These are phyloP conservation scores for Lasiosphaeria ovina DNA, from an alignment of 495 filamentous ascomycete species.

Conservation along the genomic window DNA sequence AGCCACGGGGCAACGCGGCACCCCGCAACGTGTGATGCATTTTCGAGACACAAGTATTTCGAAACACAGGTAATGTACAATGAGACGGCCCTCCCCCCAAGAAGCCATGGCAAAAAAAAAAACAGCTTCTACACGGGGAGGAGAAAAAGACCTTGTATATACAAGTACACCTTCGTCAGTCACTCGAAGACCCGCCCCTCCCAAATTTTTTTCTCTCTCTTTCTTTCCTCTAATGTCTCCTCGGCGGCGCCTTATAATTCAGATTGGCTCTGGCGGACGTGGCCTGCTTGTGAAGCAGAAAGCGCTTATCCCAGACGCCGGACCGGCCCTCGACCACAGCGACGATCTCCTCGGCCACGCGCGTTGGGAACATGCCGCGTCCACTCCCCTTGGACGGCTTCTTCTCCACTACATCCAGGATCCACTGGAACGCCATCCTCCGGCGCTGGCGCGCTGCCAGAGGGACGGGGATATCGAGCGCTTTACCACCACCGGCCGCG, in stretches of 20 bases:
- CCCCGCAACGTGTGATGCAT: too few species aligned
- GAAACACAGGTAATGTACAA: slow-evolving; percentile 2
- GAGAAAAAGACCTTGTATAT: too few species aligned
- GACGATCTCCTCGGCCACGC: slow-evolving; percentile 84
- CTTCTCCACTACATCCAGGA: slow-evolving; percentile 75
- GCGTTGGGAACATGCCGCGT: slow-evolving; percentile 62
- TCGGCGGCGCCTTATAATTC: slow-evolving; percentile 17
- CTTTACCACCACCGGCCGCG: slow-evolving; percentile 78
- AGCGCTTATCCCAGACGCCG: slow-evolving; percentile 75
- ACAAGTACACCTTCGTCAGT: neutral
- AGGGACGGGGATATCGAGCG: slow-evolving; percentile 79
- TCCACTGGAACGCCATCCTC: slow-evolving; percentile 78
- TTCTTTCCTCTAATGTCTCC: neutral
- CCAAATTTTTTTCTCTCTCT: neutral
- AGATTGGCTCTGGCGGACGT: slow-evolving; percentile 73
- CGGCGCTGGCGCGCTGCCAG: slow-evolving; percentile 71
- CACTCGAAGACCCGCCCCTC: neutral
- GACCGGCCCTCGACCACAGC: slow-evolving; percentile 84
- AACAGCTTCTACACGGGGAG: too few species aligned
- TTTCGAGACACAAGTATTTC: neutral
- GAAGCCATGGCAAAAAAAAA: neutral
- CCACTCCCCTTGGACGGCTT: slow-evolving; percentile 63
- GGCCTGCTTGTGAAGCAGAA: slow-evolving; percentile 68
- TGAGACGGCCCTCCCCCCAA: neutral
- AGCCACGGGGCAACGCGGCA: too few species aligned